These are phyloP conservation scores for Ophiostoma angusticollis DNA, from an alignment of 2,329 filamentous ascomycete species.

Conservation along the genomic window DNA sequence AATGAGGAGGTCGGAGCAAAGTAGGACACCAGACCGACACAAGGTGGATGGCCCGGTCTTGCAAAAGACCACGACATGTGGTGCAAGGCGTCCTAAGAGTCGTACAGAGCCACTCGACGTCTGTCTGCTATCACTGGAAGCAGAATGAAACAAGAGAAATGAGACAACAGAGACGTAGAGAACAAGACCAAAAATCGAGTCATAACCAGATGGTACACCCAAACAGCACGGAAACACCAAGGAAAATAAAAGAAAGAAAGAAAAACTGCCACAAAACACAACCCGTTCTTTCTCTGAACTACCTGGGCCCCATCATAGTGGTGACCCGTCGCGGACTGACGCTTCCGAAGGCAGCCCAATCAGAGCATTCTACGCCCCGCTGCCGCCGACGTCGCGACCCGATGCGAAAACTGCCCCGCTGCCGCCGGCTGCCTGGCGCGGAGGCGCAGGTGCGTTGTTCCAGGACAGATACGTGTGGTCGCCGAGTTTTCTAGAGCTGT, in stretches of 20 bases:
- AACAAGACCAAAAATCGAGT: neutral
- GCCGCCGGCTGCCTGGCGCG: constrained; percentile 23
- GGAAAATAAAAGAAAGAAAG: neutral
- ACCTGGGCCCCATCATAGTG: no score
- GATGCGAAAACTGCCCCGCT: constrained; percentile 32
- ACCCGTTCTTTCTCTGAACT: no score
- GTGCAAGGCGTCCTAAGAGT: no score
- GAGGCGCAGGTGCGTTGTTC: constrained; percentile 51
- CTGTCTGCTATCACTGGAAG: no score
- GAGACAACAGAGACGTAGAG: neutral
- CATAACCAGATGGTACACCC: neutral
- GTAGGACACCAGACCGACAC: no score
- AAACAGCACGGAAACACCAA: constrained; percentile 1
- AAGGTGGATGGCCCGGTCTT: no score
- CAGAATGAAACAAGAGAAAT: neutral
- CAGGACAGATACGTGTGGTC: constrained; percentile 96
- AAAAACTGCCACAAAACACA: neutral
- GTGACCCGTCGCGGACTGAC: no score
- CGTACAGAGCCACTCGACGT: no score
- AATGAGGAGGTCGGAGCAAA: no score
- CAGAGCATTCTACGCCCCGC: constrained; percentile 17
- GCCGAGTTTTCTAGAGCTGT: constrained; percentile 67
- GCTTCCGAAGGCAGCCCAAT: neutral
- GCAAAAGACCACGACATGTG: no score
- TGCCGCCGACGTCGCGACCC: constrained; percentile 37